Percentiles rank a stretch among this genome's conserved stretches.
Conservation (phyloP, 805 yeast species). For the Saccharomycopsis schoenii region DNA sequence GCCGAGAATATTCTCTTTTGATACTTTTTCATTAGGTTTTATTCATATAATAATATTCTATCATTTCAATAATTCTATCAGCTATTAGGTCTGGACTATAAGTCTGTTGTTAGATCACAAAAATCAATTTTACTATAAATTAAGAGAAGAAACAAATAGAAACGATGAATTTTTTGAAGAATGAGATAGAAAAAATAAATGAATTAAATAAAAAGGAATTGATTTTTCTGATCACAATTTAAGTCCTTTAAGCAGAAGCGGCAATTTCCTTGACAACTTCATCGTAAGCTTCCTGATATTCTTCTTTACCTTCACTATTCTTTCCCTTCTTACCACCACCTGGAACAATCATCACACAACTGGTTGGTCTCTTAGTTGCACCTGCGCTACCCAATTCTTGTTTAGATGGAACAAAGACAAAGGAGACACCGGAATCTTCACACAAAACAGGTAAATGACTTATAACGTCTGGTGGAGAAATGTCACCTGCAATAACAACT, state of each 20-base stretch:
- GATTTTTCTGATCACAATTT: background rate
- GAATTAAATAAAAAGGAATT: background rate
- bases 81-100: too few relatives aligned
- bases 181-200: background rate
- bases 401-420: slow-evolving; percentile 88
- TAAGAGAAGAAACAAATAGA: too few relatives aligned
- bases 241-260: slow-evolving; percentile 2
- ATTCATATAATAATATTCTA: too few relatives aligned
- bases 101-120: too few relatives aligned
- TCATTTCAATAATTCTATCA: too few relatives aligned
- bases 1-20: too few relatives aligned
- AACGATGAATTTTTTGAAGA: too few relatives aligned
- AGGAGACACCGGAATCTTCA: slow-evolving; percentile 90
- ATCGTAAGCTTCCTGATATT: slow-evolving; percentile 85
- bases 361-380: slow-evolving; percentile 97
- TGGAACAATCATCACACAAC: slow-evolving; percentile 95
- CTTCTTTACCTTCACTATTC: slow-evolving; percentile 59
- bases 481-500: slow-evolving; percentile 95
- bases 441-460: slow-evolving; percentile 96
- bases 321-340: slow-evolving; percentile 83
- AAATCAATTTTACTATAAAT: too few relatives aligned
- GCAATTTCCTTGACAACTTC: slow-evolving; percentile 28
- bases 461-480: slow-evolving; percentile 93
- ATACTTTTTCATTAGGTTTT: too few relatives aligned
- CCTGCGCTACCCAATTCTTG: slow-evolving; percentile 99